Conservation (phyloP, 140 eudicot species). For the Flaveria floridana region DNA sequence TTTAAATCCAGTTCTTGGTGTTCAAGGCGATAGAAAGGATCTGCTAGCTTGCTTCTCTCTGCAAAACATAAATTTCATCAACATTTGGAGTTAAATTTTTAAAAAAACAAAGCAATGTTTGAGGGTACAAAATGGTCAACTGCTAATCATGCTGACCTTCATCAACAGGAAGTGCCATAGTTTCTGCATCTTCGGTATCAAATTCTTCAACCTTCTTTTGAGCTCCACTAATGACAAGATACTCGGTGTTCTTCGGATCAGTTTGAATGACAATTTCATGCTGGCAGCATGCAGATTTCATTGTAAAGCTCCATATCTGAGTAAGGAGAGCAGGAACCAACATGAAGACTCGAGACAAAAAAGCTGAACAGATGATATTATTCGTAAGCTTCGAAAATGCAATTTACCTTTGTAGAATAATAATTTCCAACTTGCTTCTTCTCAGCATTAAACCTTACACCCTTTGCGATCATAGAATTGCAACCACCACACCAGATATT, state of each 20-base stretch:
- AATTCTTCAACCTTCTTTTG: constrained; percentile 70
- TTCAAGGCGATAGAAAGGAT: constrained; percentile 85
- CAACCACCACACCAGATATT: constrained; percentile 97
- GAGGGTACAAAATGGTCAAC: constrained; percentile 7
- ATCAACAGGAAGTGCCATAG: constrained; percentile 66
- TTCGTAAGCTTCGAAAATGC: not conserved
- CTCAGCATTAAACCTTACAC: constrained; percentile 96
- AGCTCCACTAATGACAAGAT: constrained; percentile 83
- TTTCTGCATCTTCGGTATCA: constrained; percentile 82
- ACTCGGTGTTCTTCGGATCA: constrained; percentile 78
- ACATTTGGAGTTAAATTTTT: not conserved
- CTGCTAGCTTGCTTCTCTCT: constrained; percentile 70
- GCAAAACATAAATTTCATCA: constrained; percentile 15
- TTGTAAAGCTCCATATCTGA: constrained; percentile 92
- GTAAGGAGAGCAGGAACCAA: constrained; percentile 1
- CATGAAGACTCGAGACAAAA: constrained; percentile 10
- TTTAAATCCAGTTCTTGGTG: constrained; percentile 76
- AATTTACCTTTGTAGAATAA: constrained; percentile 76
- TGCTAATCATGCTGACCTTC: constrained; percentile 54
- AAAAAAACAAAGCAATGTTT: not conserved
- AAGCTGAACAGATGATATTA: not conserved
- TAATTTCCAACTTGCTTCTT: constrained; percentile 97
- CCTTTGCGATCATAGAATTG: constrained; percentile 92
- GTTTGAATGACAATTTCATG: constrained; percentile 88
- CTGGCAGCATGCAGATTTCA: constrained; percentile 90